A percentile compares a stretch with the other conserved stretches of the same genome.
phyloP scores from a whole-genome alignment of 768 basidiomycete species.

The Suillus discolor region DNA sequence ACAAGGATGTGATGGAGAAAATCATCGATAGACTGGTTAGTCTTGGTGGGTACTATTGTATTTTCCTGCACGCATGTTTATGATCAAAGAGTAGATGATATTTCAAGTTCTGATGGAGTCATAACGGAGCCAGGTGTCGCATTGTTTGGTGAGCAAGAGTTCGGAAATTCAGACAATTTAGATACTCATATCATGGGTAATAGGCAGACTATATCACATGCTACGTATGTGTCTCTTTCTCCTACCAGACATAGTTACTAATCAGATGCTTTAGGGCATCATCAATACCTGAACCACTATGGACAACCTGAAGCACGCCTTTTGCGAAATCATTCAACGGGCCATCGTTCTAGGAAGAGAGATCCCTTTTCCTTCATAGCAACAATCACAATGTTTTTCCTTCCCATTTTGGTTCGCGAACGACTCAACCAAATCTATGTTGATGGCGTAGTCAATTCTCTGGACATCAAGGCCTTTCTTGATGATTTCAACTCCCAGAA shows the following conservation, averaged over 20 bases:
- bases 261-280: not conserved
- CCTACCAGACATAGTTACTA: not conserved
- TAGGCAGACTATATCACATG: conserved; percentile 4
- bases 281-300: not conserved
- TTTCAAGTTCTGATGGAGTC: not conserved
- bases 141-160: not conserved
- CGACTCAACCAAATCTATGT: conserved; percentile 1
- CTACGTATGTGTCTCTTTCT: not conserved
- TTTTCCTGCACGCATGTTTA: not conserved
- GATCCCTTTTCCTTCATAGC: not conserved
- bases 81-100: not conserved
- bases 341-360: not conserved
- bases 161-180: not conserved
- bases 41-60: not conserved
- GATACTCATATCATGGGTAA: too few species aligned
- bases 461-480: not conserved
- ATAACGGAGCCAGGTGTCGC: not conserved
- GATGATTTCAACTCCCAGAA: not conserved
- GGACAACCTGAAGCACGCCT: conserved; percentile 5
- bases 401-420: not conserved
- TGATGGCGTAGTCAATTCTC: not conserved
- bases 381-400: not conserved
- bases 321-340: not conserved
- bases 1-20: not conserved
- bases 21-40: not conserved